Conservation (phyloP, 2,329 filamentous ascomycete genomes). For the Talaromyces sp. region DNA sequence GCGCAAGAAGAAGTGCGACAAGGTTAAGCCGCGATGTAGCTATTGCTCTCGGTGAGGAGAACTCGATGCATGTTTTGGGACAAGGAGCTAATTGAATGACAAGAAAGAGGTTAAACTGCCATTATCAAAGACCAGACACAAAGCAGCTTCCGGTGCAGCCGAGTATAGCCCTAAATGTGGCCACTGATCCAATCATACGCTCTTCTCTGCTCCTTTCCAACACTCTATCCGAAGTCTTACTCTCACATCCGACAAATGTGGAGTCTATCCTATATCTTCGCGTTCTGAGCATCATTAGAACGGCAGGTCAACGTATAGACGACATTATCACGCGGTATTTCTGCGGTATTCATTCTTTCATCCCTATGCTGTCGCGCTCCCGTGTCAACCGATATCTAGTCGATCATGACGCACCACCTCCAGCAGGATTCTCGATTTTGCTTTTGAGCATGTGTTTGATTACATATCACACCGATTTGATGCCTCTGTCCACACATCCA, state of each 20-base stretch:
- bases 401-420: constrained; percentile 18
- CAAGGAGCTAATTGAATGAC: not conserved
- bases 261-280: constrained; percentile 4
- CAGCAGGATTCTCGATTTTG: constrained; percentile 25
- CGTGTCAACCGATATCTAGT: constrained; percentile 27
- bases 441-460: constrained; percentile 27
- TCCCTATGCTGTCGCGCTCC: constrained; percentile 29
- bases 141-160: not conserved
- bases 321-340: constrained; percentile 31
- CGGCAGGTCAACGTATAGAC: constrained; percentile 22
- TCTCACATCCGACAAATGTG: constrained; percentile 7
- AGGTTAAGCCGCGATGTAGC: constrained; percentile 3
- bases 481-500: not conserved
- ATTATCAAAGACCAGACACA: not conserved
- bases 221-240: constrained; percentile 4
- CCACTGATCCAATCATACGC: constrained; percentile 7
- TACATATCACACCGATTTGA: constrained; percentile 14
- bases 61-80: not conserved
- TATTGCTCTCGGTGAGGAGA: constrained; percentile 14
- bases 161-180: not conserved
- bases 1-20: constrained; percentile 17
- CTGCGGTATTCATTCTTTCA: constrained; percentile 25
- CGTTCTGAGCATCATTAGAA: constrained; percentile 13
- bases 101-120: constrained; percentile 9
- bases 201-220: constrained; percentile 8